Evolutionary conservation across 2,329 filamentous ascomycete genomes (phyloP), one percentile per base, ranked within the genome.

Genomic region (Neofusicoccum laricinum): DNA sequence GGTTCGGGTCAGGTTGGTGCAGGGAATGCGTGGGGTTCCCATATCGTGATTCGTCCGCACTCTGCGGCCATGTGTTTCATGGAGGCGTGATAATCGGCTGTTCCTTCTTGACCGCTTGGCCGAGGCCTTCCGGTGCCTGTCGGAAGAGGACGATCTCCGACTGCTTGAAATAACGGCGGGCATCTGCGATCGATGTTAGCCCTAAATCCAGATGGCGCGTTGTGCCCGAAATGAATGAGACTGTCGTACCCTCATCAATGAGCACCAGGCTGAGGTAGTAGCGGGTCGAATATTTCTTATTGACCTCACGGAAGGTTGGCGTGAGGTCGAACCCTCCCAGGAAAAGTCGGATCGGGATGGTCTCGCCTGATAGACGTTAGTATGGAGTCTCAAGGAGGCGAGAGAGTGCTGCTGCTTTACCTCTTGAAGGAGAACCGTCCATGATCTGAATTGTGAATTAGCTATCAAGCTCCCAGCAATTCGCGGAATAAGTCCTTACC

Each of bases 221-320:
- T 30, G 11, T 14, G 4, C 7, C 6, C 6, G 17, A 58, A 17
- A 53, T 12, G 32, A 21, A 17, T 17, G 2, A 49, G 6, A 21
- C 12, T 12, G 15, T 40, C 82, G 69, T 79, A 91, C 92, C 92
- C 86, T 97, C 93, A 73, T 97, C 93, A 70, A 97, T 97, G 70
- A 97, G 85, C 21, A 99, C 95, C 67, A 99, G 81, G 76, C 93
- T 97, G 67, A 99, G 86, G 80, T 99, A 99, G 81, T 99, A 99
- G 73, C 95, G 86, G 41, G 94, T 98, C 30, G 94, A 98, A 79
- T 97, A 99, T 81, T 99, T 99, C 85, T 99, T 99, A 86, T 99
- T 99, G 70, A 99, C 96, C 77, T 99, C 95, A 67, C 95, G 91
- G 86, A 99, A 99, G 12, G 95, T 99, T 15, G 95, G 95, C 4